Evolutionary conservation across 2,329 filamentous ascomycete genomes (phyloP), one percentile per base, ranked within the genome.

Genomic region (Thermomyces lanuginosus): DNA sequence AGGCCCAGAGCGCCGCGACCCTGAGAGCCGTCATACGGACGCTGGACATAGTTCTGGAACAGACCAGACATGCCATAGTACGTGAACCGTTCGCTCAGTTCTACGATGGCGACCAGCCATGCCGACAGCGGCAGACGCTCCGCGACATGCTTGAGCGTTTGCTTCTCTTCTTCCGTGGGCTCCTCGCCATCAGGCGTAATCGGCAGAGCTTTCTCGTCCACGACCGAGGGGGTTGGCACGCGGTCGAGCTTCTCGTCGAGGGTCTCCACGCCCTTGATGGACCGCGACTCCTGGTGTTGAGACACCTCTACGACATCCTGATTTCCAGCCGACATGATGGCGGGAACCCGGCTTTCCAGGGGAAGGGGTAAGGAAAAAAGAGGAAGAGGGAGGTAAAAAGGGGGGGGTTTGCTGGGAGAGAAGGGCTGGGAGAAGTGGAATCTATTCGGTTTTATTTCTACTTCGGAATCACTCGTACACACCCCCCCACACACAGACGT

Each of bases 61-160:
- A 32, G 28, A 24, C 30, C 30, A 8, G 21, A 20, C 2, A 23
- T 16, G 18, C 63, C 63, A 34, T 68, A 69, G 53, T 63, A 69
- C 31, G 66, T 63, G 51, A 72, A 71, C 28, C 68, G 63, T 44
- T 72, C 67, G 33, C 57, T 54, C 26, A 69, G 46, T 39, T 70
- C 67, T 23, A 71, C 63, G 9, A 66, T 37, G 16, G 65, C 66
- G 16, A 71, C 64, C 27, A 70, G 51, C 51, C 63, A 69, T 27
- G 65, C 65, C 1, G 64, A 65, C 17, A 59, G 35, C 8, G 67
- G 67, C 25, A 70, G 49, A 33, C 59, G 63, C 46, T 69, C 66
- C 20, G 63, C 62, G 16, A 70, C 39, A 36, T 66, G 64, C 24
- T 61, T 62, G 27, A 70, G 47, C 3, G 53, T 56, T 13, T 39